These are phyloP conservation scores for Fusarium mexicanum DNA, from an alignment of 2,329 filamentous ascomycete genomes.

Conservation along the genomic window DNA sequence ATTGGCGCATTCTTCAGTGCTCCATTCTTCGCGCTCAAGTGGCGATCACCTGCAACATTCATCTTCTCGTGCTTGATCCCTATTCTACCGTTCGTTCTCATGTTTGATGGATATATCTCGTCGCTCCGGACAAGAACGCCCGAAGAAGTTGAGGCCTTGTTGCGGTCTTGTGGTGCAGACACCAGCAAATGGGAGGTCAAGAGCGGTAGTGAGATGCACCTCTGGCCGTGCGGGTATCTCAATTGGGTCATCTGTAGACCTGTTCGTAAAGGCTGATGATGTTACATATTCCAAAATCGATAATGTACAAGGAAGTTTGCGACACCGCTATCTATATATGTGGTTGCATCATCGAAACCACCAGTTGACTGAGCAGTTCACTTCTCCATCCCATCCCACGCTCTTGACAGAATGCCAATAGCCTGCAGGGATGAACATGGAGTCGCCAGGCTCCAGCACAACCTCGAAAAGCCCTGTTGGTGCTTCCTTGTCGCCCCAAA, in stretches of 20 bases:
- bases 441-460: slow-evolving; percentile 63
- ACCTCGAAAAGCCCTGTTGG: slow-evolving; percentile 59
- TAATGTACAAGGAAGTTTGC: slow-evolving; percentile 2
- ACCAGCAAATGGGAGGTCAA: slow-evolving; percentile 58
- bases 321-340: background rate
- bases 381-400: slow-evolving; percentile 43
- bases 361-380: slow-evolving; percentile 58
- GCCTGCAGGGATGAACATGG: slow-evolving; percentile 54
- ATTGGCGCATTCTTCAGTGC: slow-evolving; percentile 61
- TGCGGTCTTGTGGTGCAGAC: slow-evolving; percentile 62
- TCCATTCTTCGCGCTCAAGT: slow-evolving; percentile 63
- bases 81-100: slow-evolving; percentile 72
- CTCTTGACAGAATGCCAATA: slow-evolving; percentile 61
- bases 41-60: slow-evolving; percentile 62
- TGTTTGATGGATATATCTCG: slow-evolving; percentile 76
- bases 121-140: slow-evolving; percentile 73
- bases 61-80: slow-evolving; percentile 75
- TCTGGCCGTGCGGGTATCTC: slow-evolving; percentile 62
- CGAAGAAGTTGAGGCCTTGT: slow-evolving; percentile 69
- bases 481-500: slow-evolving; percentile 67
- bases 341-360: slow-evolving; percentile 52
- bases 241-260: slow-evolving; percentile 63
- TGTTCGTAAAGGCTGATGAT: slow-evolving; percentile 15
- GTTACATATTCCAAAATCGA: background rate
- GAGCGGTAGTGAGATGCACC: slow-evolving; percentile 57